phyloP scores from a whole-genome alignment of 2,329 filamentous ascomycete genomes.

The Knoxdaviesia capensis region DNA sequence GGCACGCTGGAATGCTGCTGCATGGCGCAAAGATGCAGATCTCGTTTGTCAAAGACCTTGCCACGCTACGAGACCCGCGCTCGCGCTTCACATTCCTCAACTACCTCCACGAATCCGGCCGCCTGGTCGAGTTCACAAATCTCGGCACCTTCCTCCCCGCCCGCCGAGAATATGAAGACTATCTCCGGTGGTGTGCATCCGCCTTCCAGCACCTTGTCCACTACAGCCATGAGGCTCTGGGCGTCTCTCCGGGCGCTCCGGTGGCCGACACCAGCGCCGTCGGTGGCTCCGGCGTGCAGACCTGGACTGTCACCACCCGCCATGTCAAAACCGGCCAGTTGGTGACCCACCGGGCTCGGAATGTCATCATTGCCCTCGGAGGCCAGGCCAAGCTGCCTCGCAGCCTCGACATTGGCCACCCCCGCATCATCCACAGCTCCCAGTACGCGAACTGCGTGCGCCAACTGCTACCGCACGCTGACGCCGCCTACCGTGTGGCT shows the following conservation, averaged over 20 bases:
- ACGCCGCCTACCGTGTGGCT: conserved; percentile 46
- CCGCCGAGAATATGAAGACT: conserved; percentile 82
- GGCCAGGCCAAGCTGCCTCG: conserved; percentile 50
- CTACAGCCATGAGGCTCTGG: conserved; percentile 61
- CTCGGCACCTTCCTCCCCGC: conserved; percentile 73
- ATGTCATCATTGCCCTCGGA: conserved; percentile 41
- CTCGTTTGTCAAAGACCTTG: conserved; percentile 90
- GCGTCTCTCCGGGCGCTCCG: conserved; percentile 40
- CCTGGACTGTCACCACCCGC: conserved; percentile 47
- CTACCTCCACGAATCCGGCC: conserved; percentile 63
- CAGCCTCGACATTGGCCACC: conserved; percentile 46
- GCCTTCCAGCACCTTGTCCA: conserved; percentile 55
- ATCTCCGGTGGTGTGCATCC: conserved; percentile 77
- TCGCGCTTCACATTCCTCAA: conserved; percentile 92
- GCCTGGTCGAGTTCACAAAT: conserved; percentile 85
- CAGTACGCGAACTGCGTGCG: conserved; percentile 52
- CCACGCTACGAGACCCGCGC: conserved; percentile 68
- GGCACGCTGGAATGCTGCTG: conserved; percentile 91
- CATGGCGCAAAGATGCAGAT: conserved; percentile 95
- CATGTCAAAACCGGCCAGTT: conserved; percentile 35
- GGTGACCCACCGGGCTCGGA: conserved; percentile 34
- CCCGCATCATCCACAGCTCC: conserved; percentile 71
- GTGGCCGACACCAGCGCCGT: conserved; percentile 10
- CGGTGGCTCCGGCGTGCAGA: conserved; percentile 23
- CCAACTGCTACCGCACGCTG: conserved; percentile 33